Evolutionary conservation across 2,329 filamentous ascomycete species (phyloP), one percentile per base, ranked within the genome.

Genomic region (Colletotrichum sidae): DNA sequence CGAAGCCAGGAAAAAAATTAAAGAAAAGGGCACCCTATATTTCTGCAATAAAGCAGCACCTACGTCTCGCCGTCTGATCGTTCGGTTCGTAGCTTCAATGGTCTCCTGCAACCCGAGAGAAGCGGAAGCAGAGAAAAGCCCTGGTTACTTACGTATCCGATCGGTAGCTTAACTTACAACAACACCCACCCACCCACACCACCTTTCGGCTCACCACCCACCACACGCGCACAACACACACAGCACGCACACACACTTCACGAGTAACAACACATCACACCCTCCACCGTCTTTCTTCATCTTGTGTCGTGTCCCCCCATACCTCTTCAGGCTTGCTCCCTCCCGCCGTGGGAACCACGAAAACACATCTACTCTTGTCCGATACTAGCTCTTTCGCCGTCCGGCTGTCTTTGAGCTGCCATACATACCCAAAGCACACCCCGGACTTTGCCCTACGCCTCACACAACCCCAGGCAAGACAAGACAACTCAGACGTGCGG

Each of bases 1-100:
- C 58, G 54, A 65, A 60, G 57, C 50, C 33, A 55, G 50, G 44
- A 34, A 35, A 33, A 53, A 25, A 17, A 50, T 35, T 42, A 35
- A 50, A 46, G 47, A 47, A 47, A 38, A 46, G 51, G 34, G 25
- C 15, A 33, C 37, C 35, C 41, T 57, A 47, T 49, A 74, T 78
- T 79, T 82, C 81, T 84, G 83, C 84, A 87, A 88, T 88, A 88
- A 88, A 89, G 81, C 83, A 87, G 60, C 25, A 64, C 84, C 86
- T 84, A 84, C 86, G 83, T 84, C 81, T 86, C 83, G 82, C 83
- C 79, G 79, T 83, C 80, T 25, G 25, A 5, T 25, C 25, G 25
- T 25, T 25, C 25, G 25, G 25, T 25, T 25, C 81, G 81, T 84
- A 82, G 80, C 81, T 82, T 79, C 76, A 79, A 76, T 49, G 47